These are phyloP conservation scores for Trypanosoma caninum DNA, from an alignment of 208 protist species.

Conservation along the genomic window DNA sequence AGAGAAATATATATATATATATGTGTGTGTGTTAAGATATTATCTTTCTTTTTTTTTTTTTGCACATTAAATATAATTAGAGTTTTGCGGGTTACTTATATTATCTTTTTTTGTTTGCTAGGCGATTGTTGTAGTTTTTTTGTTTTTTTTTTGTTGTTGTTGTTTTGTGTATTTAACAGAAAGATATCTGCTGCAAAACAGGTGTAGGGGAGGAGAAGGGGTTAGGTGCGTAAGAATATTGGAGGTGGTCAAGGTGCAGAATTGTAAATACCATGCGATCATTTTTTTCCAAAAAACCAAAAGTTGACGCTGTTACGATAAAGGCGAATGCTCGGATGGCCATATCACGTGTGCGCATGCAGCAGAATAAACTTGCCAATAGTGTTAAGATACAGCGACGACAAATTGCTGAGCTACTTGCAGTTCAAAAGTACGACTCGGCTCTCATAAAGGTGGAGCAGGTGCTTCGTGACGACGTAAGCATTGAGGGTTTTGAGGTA, in stretches of 20 bases:
- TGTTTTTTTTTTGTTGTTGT: background rate
- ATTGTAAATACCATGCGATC: slow-evolving; percentile 12
- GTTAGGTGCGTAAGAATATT: background rate
- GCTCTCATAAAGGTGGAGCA: slow-evolving; percentile 87
- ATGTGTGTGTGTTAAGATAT: background rate
- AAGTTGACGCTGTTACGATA: slow-evolving; percentile 67
- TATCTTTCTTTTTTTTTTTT: slow-evolving; percentile 8
- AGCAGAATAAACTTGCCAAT: slow-evolving; percentile 88
- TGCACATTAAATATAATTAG: too few relatives aligned
- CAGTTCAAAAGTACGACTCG: slow-evolving; percentile 87
- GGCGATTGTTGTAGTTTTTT: too few relatives aligned
- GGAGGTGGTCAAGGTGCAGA: too few relatives aligned
- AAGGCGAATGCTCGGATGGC: slow-evolving; percentile 84
- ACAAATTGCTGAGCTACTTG: slow-evolving; percentile 80
- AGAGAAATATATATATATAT: background rate
- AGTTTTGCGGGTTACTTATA: too few relatives aligned
- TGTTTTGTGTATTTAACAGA: too few relatives aligned
- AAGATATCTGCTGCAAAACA: background rate
- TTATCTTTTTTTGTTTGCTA: too few relatives aligned
- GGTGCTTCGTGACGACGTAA: slow-evolving; percentile 84
- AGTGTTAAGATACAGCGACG: slow-evolving; percentile 83
- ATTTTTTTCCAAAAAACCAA: slow-evolving; percentile 38
- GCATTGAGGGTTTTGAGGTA: slow-evolving; percentile 85
- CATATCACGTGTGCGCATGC: slow-evolving; percentile 77
- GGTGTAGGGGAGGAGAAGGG: background rate